phyloP scores from a whole-genome alignment of 345 rosid genomes.

The Gossypium arboreum region DNA sequence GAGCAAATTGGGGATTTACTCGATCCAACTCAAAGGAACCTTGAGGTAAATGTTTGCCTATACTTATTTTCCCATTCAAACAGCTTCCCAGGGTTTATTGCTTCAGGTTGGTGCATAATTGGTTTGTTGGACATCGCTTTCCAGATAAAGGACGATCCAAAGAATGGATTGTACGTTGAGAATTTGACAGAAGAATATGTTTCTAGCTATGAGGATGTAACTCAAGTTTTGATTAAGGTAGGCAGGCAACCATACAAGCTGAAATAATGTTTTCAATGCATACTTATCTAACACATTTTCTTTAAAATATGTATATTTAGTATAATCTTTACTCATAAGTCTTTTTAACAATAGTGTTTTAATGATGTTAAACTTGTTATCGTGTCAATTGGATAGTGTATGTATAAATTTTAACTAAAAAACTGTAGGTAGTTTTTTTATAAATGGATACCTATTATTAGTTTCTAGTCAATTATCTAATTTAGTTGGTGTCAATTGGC shows the following conservation, averaged over 20 bases:
- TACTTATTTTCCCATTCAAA: not conserved
- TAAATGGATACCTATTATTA: no score
- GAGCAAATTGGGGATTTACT: slow-evolving; percentile 90
- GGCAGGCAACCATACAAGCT: slow-evolving; percentile 1
- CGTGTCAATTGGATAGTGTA: no score
- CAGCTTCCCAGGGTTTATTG: not conserved
- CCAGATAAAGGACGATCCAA: slow-evolving; percentile 80
- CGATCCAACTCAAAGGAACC: slow-evolving; percentile 88
- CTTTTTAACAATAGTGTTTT: no score
- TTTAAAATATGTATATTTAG: no score
- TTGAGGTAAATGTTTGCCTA: slow-evolving; percentile 46
- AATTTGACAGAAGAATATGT: slow-evolving; percentile 89
- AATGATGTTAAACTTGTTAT: not conserved
- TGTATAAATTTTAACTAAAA: no score
- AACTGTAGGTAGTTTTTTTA: no score
- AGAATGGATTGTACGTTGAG: slow-evolving; percentile 74
- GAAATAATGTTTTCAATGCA: not conserved
- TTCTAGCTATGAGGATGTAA: slow-evolving; percentile 69
- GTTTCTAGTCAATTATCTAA: no score
- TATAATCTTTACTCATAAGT: no score
- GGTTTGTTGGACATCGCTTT: slow-evolving; percentile 17
- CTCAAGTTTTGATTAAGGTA: slow-evolving; percentile 91
- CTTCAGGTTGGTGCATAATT: not conserved
- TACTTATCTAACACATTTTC: slow-evolving; percentile 4
- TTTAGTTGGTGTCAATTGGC: no score